Percentiles rank a stretch among this genome's conserved stretches.
Evolutionary conservation across 2,329 filamentous ascomycete species (phyloP).

Genomic region (Septoria linicola): DNA sequence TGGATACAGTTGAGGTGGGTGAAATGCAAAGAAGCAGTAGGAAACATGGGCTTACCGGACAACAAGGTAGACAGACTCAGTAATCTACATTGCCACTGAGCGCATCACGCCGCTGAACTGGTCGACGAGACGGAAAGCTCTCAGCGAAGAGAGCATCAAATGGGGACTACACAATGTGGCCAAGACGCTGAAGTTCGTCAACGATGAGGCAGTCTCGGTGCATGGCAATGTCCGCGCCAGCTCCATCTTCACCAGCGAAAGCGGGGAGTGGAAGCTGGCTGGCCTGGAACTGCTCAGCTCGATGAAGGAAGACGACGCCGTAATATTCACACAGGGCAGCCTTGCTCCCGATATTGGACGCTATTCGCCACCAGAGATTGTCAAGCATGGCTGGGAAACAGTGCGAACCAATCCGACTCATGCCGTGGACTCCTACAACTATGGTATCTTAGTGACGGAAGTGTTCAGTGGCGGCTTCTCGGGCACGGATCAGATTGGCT

Average conservation of each 20-base stretch:
- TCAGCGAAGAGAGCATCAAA: conserved; percentile 90
- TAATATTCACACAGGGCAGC: conserved; percentile 89
- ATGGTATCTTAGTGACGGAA: conserved; percentile 81
- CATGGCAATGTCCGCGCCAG: conserved; percentile 83
- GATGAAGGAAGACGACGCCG: conserved; percentile 90
- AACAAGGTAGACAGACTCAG: conserved; percentile 73
- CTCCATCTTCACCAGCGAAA: conserved; percentile 90
- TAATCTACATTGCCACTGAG: conserved; percentile 96
- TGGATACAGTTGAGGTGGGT: conserved; percentile 87
- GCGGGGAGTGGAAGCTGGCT: conserved; percentile 94
- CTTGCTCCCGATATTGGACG: conserved; percentile 79
- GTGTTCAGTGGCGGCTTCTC: conserved; percentile 84
- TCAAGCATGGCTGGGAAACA: conserved; percentile 83
- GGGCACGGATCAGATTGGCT: conserved; percentile 74
- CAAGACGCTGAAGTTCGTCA: conserved; percentile 92
- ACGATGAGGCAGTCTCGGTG: conserved; percentile 85
- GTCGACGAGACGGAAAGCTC: conserved; percentile 83
- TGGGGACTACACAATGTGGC: conserved; percentile 90
- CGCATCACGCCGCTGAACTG: conserved; percentile 81
- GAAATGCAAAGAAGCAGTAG: conserved; percentile 12
- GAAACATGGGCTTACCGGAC: conserved; percentile 35
- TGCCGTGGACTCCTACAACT: conserved; percentile 84
- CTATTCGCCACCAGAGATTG: conserved; percentile 84
- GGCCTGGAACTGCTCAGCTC: conserved; percentile 93
- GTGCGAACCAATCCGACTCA: conserved; percentile 79